Base-by-base conservation (phyloP, 2,329 filamentous ascomycete species). In the Penicillium capsulatum region DNA sequence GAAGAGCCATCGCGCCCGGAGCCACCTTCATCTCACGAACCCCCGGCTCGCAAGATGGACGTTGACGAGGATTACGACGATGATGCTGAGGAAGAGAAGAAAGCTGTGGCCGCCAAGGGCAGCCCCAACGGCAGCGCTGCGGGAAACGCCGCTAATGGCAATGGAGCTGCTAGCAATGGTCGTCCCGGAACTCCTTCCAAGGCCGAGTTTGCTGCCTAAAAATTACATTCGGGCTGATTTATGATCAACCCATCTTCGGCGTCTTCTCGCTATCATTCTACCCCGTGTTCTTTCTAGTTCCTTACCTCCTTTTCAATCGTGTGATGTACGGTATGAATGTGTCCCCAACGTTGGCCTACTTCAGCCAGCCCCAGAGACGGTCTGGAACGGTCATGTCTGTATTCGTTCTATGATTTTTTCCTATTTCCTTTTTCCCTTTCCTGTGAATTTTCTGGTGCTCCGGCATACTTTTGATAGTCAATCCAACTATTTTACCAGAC, bases 51-150 rank as follows among this genome's bases (percentile, higher is more conserved):
- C 15, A 94, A 94, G 66, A 94, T 98, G 80, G 91, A 97, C 5
- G 86, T 97, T 14, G 90, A 98, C 53, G 92, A 98, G 63, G 86
- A 97, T 62, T 97, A 98, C 57, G 91, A 97, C 62, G 91, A 97
- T 57, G 91, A 90, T 41, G 87, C 80, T 3, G 90, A 94, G 51
- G 91, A 96, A 44, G 84, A 92, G 28, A 80, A 80, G 63, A 64
- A 72, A 47, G 53, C 51, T n/a, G 40, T 50, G 27, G 54, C 43
- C 30, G 50, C 54, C 4, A 68, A 67, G 48, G 55, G 59, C 10
- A 66, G 63, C 40, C 64, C 63, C 14, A 54, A 59, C 29, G 58
- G 58, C 13, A 62, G 54, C 42, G 51, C 50, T 10, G 40, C 58
- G 29, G 57, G 54, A 33, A 61, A 55, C 36, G 34, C 48, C 32